These are phyloP conservation scores for Mucor circinelloides DNA, from an alignment of 371 early-diverging fungal species.

Conservation along the genomic window DNA sequence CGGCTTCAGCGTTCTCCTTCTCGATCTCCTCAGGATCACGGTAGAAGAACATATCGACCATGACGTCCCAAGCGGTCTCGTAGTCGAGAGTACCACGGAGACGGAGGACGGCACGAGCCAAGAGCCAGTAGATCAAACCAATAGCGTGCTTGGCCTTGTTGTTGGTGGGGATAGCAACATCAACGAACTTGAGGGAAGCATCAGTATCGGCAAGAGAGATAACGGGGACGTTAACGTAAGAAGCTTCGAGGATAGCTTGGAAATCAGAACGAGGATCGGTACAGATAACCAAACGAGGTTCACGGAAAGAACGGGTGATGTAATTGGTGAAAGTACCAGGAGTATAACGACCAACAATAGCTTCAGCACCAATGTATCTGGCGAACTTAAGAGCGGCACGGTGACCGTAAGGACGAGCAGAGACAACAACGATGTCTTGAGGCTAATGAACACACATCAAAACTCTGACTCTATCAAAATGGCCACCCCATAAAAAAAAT, in stretches of 20 bases:
- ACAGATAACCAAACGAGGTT: conserved; percentile 98
- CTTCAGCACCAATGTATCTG: conserved; percentile 95
- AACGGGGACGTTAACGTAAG: conserved; percentile 99
- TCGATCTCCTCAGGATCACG: conserved; percentile 91
- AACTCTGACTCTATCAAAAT: not conserved
- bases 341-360: conserved; percentile 99
- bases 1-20: conserved; percentile 55
- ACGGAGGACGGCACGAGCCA: conserved; percentile 97
- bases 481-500: not conserved
- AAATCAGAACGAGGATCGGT: conserved; percentile 99
- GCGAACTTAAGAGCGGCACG: conserved; percentile 99
- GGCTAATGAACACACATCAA: conserved; percentile 47
- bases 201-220: conserved; percentile 99
- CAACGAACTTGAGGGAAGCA: conserved; percentile 92
- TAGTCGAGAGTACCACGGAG: conserved; percentile 94
- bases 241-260: conserved; percentile 98
- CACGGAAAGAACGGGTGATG: conserved; percentile 98
- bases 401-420: conserved; percentile 98
- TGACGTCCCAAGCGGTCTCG: conserved; percentile 87
- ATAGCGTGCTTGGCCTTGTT: conserved; percentile 98
- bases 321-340: conserved; percentile 99
- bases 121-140: conserved; percentile 97
- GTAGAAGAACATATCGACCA: conserved; percentile 99
- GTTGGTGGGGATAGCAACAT: conserved; percentile 99
- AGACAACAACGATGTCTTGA: conserved; percentile 94